phyloP scores from a whole-genome alignment of 1,284 basidiomycete species.

The Ceratorhiza oryzae-sativae region DNA sequence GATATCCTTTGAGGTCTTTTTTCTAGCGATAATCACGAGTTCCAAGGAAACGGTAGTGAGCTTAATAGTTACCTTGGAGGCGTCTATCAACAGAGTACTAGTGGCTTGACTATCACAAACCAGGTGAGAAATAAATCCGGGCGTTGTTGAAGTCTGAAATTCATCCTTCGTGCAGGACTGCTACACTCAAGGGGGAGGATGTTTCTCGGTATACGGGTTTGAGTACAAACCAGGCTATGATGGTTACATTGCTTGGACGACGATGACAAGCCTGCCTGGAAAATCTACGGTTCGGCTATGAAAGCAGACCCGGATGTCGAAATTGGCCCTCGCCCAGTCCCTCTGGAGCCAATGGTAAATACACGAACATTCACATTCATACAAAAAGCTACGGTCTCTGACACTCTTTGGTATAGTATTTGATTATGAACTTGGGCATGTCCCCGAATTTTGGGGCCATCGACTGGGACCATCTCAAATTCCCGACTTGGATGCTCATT shows the following conservation, averaged over 20 bases:
- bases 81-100: conserved; percentile 49
- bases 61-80: conserved; percentile 51
- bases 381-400: no score
- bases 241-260: conserved; percentile 56
- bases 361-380: no score
- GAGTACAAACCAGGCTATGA: conserved; percentile 53
- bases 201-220: conserved; percentile 55
- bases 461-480: conserved; percentile 49
- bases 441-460: conserved; percentile 58
- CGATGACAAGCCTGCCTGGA: conserved; percentile 55
- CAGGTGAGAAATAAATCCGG: conserved; percentile 25
- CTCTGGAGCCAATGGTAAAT: conserved; percentile 54
- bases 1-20: neutral
- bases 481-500: conserved; percentile 57
- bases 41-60: conserved; percentile 44
- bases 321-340: conserved; percentile 56
- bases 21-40: conserved; percentile 10
- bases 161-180: conserved; percentile 28
- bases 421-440: conserved; percentile 54
- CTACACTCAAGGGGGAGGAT: conserved; percentile 43
- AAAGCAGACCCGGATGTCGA: conserved; percentile 52
- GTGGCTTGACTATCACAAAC: conserved; percentile 40
- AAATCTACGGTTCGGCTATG: conserved; percentile 54
- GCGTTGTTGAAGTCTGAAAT: neutral
- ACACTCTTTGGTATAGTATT: conserved; percentile 57